A percentile compares a stretch with the other conserved stretches of the same genome.
Evolutionary conservation across 306 rosid genomes (phyloP).

Genomic region (Medicago truncatula): DNA sequence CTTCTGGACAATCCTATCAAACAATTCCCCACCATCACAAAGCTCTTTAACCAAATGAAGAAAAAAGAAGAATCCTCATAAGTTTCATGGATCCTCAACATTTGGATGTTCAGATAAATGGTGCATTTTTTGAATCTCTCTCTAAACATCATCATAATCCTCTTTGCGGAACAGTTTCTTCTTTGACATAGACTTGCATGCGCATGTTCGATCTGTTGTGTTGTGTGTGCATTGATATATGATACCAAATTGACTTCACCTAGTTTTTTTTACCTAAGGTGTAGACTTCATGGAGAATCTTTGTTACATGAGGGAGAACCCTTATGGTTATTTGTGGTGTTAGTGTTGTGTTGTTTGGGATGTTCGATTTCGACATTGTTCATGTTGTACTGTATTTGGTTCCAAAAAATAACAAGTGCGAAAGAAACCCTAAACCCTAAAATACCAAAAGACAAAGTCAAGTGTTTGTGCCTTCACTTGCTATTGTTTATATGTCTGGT

Average conservation of each 20-base stretch:
- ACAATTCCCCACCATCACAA: constrained; percentile 62
- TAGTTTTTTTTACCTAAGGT: constrained; percentile 47
- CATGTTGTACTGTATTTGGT: not conserved
- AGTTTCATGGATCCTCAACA: constrained; percentile 58
- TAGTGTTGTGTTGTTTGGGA: not conserved
- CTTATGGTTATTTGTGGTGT: constrained; percentile 45
- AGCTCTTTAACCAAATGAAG: constrained; percentile 65
- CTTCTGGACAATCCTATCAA: constrained; percentile 56
- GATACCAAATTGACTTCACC: constrained; percentile 64
- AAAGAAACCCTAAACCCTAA: no score
- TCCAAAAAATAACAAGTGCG: not conserved
- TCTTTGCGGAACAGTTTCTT: constrained; percentile 51
- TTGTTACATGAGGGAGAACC: constrained; percentile 54
- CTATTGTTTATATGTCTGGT: not conserved
- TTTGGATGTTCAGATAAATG: constrained; percentile 56
- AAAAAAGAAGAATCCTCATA: constrained; percentile 47
- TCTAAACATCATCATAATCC: constrained; percentile 64
- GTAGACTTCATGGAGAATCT: constrained; percentile 50
- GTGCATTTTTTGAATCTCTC: constrained; percentile 70
- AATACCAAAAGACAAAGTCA: not conserved
- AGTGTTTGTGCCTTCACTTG: not conserved
- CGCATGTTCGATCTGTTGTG: constrained; percentile 46
- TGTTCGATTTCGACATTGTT: constrained; percentile 44
- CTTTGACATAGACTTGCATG: constrained; percentile 64
- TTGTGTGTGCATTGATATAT: constrained; percentile 57